phyloP scores from a whole-genome alignment of 768 basidiomycete genomes.

The Lentinus brumalis region DNA sequence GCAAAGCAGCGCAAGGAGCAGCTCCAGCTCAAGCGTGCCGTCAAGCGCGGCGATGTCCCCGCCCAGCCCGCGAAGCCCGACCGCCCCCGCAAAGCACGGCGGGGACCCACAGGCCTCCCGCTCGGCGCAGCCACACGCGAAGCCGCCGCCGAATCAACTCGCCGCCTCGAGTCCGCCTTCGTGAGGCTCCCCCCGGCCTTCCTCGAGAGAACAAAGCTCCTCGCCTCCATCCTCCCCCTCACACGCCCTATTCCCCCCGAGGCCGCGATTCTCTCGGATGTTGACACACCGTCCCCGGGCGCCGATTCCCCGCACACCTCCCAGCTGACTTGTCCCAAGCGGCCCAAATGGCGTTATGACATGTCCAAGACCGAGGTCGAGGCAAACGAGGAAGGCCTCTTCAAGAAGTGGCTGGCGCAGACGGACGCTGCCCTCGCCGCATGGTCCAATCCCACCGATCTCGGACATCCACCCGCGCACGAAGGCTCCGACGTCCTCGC shows the following conservation, averaged over 20 bases:
- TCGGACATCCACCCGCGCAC: slow-evolving; percentile 1
- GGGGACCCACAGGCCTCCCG: slow-evolving; percentile 15
- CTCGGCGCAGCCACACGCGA: background rate
- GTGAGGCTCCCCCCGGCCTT: slow-evolving; percentile 59
- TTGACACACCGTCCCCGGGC: background rate
- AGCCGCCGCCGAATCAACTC: slow-evolving; percentile 42
- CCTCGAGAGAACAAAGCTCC: slow-evolving; percentile 56
- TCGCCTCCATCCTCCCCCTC: slow-evolving; percentile 57
- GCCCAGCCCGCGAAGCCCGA: slow-evolving; percentile 35
- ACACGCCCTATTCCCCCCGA: slow-evolving; percentile 55
- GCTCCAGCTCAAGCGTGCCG: slow-evolving; percentile 76
- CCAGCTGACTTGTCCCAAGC: slow-evolving; percentile 50
- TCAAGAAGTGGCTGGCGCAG: slow-evolving; percentile 74
- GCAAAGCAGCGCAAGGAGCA: slow-evolving; percentile 72
- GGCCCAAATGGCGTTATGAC: slow-evolving; percentile 87
- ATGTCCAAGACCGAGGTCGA: slow-evolving; percentile 91
- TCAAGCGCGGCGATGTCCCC: slow-evolving; percentile 74
- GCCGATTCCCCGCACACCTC: background rate
- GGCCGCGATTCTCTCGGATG: slow-evolving; percentile 39
- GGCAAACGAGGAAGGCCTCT: slow-evolving; percentile 83
- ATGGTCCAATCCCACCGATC: slow-evolving; percentile 40
- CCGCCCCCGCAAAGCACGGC: slow-evolving; percentile 27
- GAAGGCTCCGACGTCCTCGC: slow-evolving; percentile 4
- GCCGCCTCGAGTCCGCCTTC: slow-evolving; percentile 71
- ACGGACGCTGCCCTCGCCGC: slow-evolving; percentile 58